Base-by-base conservation (phyloP, 1,284 basidiomycete species). In the Cryptococcus hybrid region DNA sequence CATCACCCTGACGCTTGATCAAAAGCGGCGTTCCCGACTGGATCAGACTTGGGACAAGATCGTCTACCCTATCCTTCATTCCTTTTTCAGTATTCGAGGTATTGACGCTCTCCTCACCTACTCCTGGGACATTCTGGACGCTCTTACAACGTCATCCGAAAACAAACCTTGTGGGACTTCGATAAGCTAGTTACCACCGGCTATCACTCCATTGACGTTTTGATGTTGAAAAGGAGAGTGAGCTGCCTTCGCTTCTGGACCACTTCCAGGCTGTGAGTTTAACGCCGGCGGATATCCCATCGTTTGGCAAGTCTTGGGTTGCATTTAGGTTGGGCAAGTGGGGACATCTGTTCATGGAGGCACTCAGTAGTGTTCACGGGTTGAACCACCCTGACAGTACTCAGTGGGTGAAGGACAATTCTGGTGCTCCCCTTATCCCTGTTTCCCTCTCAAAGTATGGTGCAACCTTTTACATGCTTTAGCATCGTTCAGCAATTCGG, bases 71-170 rank as follows among this genome's bases (percentile, higher is more conserved):
- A 64, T 72, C 24, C 44, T 75, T 40, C 57, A 62, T 47, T 53
- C 56, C 11, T 66, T 72, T 58, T 60, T 70, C 36, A 12, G 47
- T 7, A 55, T 76, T 5, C 55, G 62, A n/a, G 75, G 68, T 7
- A 59, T 75, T 3, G 75, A 77, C 55, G 47, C 49, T 15, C 55
- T 77, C 35, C 74, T 70, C 51, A 56, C 61, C 3, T 63, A 69
- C 40, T 69, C 66, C 1, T 77, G 75, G 74, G 54, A 59, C 24
- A 71, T 76, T 12, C 50, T 77, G 30, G 63, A 61, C 3, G 75
- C 75, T 5, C 61, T 78, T 47, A 72, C 71, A 0, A 52, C 57
- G 0, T 43, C 58, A 15, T 42, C 60, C 0, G 12, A 36, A 6
- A 51, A 3, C 40, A 48, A 0, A 30, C 47, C 7, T 13, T 47